These are phyloP conservation scores for Chrysophaeum taylorii DNA, from an alignment of 352 stramenopile species.

Conservation along the genomic window DNA sequence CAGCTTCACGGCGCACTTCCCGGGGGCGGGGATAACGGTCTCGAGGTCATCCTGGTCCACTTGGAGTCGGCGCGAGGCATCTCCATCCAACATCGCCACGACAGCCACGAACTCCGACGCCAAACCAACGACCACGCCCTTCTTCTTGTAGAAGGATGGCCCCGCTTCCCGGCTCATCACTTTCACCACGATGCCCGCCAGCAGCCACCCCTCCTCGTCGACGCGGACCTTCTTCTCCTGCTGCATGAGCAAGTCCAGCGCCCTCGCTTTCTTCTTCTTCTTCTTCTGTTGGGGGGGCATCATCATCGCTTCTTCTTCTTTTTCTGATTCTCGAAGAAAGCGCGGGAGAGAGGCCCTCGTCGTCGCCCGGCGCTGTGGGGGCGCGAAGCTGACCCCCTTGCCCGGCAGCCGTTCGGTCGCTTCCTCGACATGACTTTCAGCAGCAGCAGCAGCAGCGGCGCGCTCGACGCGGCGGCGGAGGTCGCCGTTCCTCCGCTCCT, in stretches of 20 bases:
- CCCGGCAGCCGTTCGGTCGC: not conserved
- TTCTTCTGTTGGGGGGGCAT: constrained; percentile 39
- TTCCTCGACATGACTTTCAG: constrained; percentile 19
- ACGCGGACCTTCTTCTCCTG: constrained; percentile 20
- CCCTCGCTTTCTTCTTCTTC: constrained; percentile 34
- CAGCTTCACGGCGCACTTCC: too few relatives aligned
- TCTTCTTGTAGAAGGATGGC: constrained; percentile 61
- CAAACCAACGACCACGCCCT: constrained; percentile 38
- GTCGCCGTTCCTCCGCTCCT: constrained; percentile 63
- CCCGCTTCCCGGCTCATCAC: constrained; percentile 78
- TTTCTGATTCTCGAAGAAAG: constrained; percentile 23
- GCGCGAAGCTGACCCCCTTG: not conserved
- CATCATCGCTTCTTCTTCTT: constrained; percentile 19
- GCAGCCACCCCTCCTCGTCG: constrained; percentile 60
- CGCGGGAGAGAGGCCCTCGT: constrained; percentile 10
- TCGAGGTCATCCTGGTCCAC: constrained; percentile 57
- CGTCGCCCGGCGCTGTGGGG: constrained; percentile 7
- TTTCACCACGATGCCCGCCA: constrained; percentile 77
- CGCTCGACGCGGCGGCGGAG: constrained; percentile 61
- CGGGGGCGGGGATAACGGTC: constrained; percentile 46
- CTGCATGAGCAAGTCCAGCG: constrained; percentile 16
- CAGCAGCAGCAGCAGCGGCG: constrained; percentile 34
- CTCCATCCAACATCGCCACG: constrained; percentile 31
- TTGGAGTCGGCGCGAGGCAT: constrained; percentile 41
- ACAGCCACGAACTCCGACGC: constrained; percentile 6